phyloP scores from a whole-genome alignment of 305 asterid species.

The Fraxinus nigra region DNA sequence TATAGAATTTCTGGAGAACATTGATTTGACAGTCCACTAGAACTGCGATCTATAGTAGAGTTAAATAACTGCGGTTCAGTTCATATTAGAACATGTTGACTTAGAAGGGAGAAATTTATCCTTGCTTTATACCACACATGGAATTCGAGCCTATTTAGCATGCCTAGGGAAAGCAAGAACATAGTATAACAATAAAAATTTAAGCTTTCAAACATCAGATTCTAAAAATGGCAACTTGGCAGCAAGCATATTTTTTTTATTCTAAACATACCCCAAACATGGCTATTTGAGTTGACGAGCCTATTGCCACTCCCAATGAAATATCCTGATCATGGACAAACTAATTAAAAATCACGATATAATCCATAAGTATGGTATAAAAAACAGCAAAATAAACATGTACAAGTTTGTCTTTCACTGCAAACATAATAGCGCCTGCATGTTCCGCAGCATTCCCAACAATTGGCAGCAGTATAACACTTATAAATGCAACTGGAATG shows the following conservation, averaged over 20 bases:
- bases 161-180: not conserved
- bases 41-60: not conserved
- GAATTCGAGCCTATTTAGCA: not conserved
- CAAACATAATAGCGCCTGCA: conserved; percentile 88
- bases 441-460: conserved; percentile 94
- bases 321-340: conserved; percentile 49
- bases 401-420: conserved; percentile 82
- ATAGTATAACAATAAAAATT: not conserved
- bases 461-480: conserved; percentile 78
- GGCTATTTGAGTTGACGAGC: conserved; percentile 82
- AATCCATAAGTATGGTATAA: not conserved
- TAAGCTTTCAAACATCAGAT: not conserved
- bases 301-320: conserved; percentile 81
- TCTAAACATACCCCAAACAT: conserved; percentile 65
- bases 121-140: not conserved
- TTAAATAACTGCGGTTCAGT: not conserved
- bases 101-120: not conserved
- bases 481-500: conserved; percentile 76
- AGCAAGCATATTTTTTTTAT: not conserved
- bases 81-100: not conserved
- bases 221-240: not conserved
- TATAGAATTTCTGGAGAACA: not conserved
- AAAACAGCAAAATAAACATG: conserved; percentile 20
- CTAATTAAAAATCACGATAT: conserved; percentile 20
- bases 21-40: not conserved